Percentiles rank a stretch among this genome's conserved stretches.
These are phyloP conservation scores for Fusarium sp. DNA, from an alignment of 2,329 filamentous ascomycete species.

Conservation along the genomic window DNA sequence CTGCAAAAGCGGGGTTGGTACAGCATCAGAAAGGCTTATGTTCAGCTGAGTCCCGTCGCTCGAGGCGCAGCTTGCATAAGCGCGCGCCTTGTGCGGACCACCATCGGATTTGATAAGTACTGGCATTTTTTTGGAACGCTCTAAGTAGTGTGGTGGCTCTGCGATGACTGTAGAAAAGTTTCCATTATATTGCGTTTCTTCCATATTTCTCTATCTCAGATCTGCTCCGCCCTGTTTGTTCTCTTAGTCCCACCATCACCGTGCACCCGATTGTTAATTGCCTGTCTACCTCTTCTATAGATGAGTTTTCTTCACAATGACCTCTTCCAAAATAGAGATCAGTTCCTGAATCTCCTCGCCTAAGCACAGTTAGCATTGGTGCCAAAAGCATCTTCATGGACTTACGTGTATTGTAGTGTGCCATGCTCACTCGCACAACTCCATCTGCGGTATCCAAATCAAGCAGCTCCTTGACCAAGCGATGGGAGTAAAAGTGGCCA, in stretches of 20 bases:
- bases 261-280: background rate
- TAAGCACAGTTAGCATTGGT: background rate
- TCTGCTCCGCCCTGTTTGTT: background rate
- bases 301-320: background rate
- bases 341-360: slow-evolving; percentile 13
- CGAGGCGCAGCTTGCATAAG: background rate
- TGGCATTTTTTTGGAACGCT: background rate
- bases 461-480: slow-evolving; percentile 69
- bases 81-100: background rate
- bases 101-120: background rate
- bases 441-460: slow-evolving; percentile 67
- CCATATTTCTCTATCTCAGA: rapidly evolving
- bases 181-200: background rate
- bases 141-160: background rate
- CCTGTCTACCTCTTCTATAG: too few species aligned
- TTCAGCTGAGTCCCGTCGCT: background rate
- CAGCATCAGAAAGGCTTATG: background rate
- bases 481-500: slow-evolving; percentile 76
- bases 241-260: background rate
- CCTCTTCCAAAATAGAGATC: background rate
- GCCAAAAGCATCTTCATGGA: slow-evolving; percentile 18
- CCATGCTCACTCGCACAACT: slow-evolving; percentile 75
- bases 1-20: background rate
- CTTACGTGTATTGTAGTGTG: slow-evolving; percentile 78
- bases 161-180: background rate